Conservation (phyloP, 306 rosid genomes). For the Pyrus bretschneideri region DNA sequence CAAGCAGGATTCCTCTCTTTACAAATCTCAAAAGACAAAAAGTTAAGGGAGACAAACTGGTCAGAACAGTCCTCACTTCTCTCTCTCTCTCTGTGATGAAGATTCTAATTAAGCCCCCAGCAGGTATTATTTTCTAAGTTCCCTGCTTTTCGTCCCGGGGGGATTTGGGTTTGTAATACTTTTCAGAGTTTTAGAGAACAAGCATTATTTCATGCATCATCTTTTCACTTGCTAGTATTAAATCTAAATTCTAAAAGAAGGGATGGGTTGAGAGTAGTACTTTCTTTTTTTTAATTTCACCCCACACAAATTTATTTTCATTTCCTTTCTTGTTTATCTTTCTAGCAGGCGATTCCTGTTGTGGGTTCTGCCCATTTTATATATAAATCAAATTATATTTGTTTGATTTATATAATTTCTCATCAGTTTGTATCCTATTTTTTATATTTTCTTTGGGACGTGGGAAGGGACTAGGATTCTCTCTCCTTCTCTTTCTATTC, state of each 20-base stretch:
- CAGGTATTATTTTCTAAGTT: slow-evolving; percentile 56
- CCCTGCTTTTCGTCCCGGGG: slow-evolving; percentile 59
- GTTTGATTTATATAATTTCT: background rate
- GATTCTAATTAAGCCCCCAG: slow-evolving; percentile 79
- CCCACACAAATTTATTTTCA: slow-evolving; percentile 25
- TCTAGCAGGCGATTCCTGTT: slow-evolving; percentile 79
- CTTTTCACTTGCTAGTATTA: slow-evolving; percentile 4
- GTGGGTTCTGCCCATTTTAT: slow-evolving; percentile 33
- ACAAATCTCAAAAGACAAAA: background rate
- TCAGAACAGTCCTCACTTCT: slow-evolving; percentile 37
- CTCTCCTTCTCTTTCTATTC: no score
- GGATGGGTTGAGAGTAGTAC: background rate
- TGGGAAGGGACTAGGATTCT: background rate
- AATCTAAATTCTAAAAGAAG: slow-evolving; percentile 33
- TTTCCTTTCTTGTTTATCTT: slow-evolving; percentile 47
- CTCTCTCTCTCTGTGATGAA: slow-evolving; percentile 30
- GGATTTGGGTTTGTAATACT: slow-evolving; percentile 36
- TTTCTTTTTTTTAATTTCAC: background rate
- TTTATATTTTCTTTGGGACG: slow-evolving; percentile 24
- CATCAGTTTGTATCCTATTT: background rate
- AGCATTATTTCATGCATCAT: slow-evolving; percentile 9
- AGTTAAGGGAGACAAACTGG: slow-evolving; percentile 34
- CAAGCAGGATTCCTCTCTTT: background rate
- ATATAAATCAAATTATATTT: background rate
- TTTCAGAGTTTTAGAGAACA: slow-evolving; percentile 11